Conservation (phyloP, 495 filamentous ascomycete species). For the Umbilicaria muhlenbergii region DNA sequence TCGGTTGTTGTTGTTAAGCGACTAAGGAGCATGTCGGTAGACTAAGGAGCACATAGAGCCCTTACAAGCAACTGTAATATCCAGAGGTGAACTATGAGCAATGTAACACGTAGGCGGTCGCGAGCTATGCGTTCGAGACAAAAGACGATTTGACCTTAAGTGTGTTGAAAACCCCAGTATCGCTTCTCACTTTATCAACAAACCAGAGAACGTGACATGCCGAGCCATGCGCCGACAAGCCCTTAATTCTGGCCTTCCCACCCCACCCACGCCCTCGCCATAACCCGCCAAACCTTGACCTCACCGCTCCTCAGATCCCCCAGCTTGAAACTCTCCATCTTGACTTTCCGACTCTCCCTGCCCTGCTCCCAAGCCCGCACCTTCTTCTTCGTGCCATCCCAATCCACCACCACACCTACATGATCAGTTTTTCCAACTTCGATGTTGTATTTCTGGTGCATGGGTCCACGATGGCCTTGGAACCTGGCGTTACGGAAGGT, state of each 20-base stretch:
- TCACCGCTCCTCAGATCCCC: conserved; percentile 86
- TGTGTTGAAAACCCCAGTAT: no score
- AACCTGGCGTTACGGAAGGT: conserved; percentile 89
- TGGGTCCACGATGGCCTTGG: conserved; percentile 84
- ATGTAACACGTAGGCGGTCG: no score
- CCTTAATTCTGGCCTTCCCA: conserved; percentile 41
- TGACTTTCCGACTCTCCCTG: conserved; percentile 85
- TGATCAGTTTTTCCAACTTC: conserved; percentile 91
- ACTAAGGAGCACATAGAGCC: no score
- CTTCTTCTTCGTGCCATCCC: conserved; percentile 99
- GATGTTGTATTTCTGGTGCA: conserved; percentile 82
- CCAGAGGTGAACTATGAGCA: no score
- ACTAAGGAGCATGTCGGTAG: no score
- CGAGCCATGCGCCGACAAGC: no score
- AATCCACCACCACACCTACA: conserved; percentile 91
- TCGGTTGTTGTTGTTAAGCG: no score
- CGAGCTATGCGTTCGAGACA: no score
- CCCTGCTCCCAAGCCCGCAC: conserved; percentile 92
- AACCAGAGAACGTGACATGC: no score
- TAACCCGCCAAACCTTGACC: conserved; percentile 94
- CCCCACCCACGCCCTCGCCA: conserved; percentile 82
- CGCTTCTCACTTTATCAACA: no score
- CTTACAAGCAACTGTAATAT: no score
- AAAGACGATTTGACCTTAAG: no score
- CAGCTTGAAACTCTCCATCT: conserved; percentile 82